These are phyloP conservation scores for Boeremia lycopersici DNA, from an alignment of 2,329 filamentous ascomycete species.

Conservation along the genomic window DNA sequence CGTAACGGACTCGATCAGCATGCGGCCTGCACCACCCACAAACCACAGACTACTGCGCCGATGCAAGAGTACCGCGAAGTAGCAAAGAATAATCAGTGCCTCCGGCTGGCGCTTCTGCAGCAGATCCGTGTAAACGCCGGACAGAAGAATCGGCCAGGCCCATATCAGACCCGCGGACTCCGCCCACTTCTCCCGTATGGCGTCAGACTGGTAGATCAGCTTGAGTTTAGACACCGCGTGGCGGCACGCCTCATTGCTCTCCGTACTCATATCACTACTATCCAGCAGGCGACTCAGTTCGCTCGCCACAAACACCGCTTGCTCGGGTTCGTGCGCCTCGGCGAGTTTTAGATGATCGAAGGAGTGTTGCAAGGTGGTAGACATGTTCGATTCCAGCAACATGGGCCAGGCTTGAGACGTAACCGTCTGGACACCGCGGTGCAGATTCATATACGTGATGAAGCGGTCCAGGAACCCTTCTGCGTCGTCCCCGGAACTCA, in stretches of 20 bases:
- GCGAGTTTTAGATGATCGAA: slow-evolving; percentile 3
- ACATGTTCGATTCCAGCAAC: slow-evolving; percentile 18
- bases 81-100: slow-evolving; percentile 29
- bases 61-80: slow-evolving; percentile 30
- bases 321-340: slow-evolving; percentile 7
- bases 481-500: slow-evolving; percentile 7
- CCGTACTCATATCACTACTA: slow-evolving; percentile 7
- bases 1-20: slow-evolving; percentile 24
- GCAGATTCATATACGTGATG: slow-evolving; percentile 25
- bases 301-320: slow-evolving; percentile 9
- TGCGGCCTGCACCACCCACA: slow-evolving; percentile 18
- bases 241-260: slow-evolving; percentile 14
- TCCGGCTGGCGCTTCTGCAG: slow-evolving; percentile 25
- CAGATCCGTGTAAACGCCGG: slow-evolving; percentile 23
- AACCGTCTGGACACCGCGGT: slow-evolving; percentile 24
- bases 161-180: slow-evolving; percentile 20
- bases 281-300: slow-evolving; percentile 19
- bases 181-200: not conserved
- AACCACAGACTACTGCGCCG: slow-evolving; percentile 23
- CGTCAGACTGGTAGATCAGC: slow-evolving; percentile 17
- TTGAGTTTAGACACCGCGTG: slow-evolving; percentile 20
- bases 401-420: slow-evolving; percentile 17
- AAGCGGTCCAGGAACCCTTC: slow-evolving; percentile 23
- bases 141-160: slow-evolving; percentile 27
- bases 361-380: slow-evolving; percentile 13